Conservation (phyloP, 108 stramenopile genomes). For the Seminavis robusta region DNA sequence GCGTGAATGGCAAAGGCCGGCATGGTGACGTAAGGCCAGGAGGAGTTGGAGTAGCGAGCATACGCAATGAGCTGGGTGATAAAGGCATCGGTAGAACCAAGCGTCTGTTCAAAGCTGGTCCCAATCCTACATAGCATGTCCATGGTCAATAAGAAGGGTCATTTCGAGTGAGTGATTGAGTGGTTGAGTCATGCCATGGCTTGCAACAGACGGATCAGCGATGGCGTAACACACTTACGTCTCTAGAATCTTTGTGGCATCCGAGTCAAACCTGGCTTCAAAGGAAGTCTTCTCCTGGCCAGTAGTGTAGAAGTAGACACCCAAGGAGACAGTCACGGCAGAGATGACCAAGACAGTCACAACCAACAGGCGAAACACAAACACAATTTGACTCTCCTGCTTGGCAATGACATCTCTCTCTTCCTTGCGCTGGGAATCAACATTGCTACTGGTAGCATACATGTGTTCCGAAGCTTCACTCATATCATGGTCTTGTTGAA, state of each 20-base stretch:
- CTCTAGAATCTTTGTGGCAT: constrained; percentile 3
- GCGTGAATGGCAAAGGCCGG: too few relatives aligned
- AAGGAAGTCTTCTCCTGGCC: background rate
- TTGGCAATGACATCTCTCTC: background rate
- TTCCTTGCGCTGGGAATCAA: background rate
- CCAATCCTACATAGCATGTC: constrained; percentile 1
- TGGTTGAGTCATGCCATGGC: too few relatives aligned
- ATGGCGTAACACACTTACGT: too few relatives aligned
- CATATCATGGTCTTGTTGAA: too few relatives aligned
- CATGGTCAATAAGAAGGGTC: too few relatives aligned
- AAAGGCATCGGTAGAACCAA: constrained; percentile 12
- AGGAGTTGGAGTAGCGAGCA: background rate
- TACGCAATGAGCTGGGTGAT: constrained; percentile 2
- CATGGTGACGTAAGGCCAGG: constrained; percentile 23
- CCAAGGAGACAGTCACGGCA: background rate
- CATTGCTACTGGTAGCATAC: too few relatives aligned
- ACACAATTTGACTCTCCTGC: background rate
- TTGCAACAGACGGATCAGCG: too few relatives aligned
- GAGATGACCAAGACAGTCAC: background rate
- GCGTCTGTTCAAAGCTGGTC: background rate
- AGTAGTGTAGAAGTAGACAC: background rate
- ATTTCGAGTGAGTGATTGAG: too few relatives aligned
- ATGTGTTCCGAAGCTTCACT: too few relatives aligned
- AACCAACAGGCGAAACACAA: background rate
- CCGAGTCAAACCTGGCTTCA: background rate